Conservation (phyloP, 352 stramenopile genomes). For the Pythium folliculosum region DNA sequence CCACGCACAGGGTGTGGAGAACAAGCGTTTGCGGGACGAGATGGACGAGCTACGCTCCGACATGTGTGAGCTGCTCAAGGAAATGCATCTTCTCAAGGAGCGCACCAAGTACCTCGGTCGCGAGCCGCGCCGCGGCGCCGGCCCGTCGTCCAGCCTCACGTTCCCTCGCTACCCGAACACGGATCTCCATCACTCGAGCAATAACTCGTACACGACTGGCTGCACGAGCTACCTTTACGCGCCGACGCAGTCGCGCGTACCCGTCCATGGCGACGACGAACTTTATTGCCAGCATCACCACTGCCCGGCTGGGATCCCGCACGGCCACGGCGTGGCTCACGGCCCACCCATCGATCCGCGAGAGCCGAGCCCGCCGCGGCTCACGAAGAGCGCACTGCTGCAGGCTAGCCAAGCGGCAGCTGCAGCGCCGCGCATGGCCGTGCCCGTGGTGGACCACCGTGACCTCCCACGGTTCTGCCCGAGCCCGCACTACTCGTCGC, state of each 20-base stretch:
- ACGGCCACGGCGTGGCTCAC: constrained; percentile 11
- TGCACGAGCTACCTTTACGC: constrained; percentile 18
- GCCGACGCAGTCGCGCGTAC: background rate
- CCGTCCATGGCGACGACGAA: constrained; percentile 14
- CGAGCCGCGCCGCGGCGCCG: constrained; percentile 34
- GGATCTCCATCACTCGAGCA: constrained; percentile 28
- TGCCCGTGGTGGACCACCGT: constrained; percentile 29
- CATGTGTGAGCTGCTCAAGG: constrained; percentile 64
- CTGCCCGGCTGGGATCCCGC: constrained; percentile 27
- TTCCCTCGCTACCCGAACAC: constrained; percentile 17
- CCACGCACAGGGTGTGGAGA: constrained; percentile 52
- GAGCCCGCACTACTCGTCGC: constrained; percentile 68
- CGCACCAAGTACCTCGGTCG: constrained; percentile 68
- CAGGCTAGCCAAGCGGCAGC: constrained; percentile 7
- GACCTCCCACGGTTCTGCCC: constrained; percentile 37
- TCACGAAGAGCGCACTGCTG: constrained; percentile 17
- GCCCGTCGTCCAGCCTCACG: constrained; percentile 8
- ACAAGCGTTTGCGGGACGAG: constrained; percentile 55
- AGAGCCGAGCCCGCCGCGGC: constrained; percentile 9
- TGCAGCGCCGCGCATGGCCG: background rate
- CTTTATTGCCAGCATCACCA: constrained; percentile 26
- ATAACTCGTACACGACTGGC: constrained; percentile 4
- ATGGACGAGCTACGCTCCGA: constrained; percentile 67
- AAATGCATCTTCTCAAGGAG: constrained; percentile 71
- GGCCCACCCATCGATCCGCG: background rate